Base-by-base conservation (phyloP, 108 stramenopile species). In the Tribonema minus region DNA sequence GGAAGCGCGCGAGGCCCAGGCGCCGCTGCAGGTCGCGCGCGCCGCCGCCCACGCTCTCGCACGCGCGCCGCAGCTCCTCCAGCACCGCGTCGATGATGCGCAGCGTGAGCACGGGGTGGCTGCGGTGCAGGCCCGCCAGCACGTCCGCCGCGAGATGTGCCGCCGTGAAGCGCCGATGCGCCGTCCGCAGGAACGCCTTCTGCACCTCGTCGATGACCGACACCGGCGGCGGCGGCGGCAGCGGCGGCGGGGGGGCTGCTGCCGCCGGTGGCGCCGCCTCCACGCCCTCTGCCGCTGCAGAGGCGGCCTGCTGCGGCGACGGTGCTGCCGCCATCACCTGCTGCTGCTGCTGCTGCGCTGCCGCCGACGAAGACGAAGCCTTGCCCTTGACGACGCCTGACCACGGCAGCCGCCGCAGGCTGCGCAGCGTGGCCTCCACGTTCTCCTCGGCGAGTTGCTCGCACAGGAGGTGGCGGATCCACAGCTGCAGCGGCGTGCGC, bases 51-150 rank as follows among this genome's bases (percentile, higher is more conserved):
- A 12, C 61, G 27, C 4, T 9, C 58, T 94, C 93, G 20, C 95
- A 81, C 60, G 88, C 90, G 89, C 90, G 88, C 61, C 92, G 89
- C 32, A 97, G 83, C 46, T 92, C 93, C 76, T 95, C 96, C 36
- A 95, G 34, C 0, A 95, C 83, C 27, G 74, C 63, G 84, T 97
- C 96, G 2, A 95, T 87, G 64, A 95, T 70, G 39, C 90, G 87
- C 33, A 92, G 85, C 26, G 85, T 80, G 27, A 92, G 87, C 60
- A 34, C 38, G 40, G 68, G 59, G 26, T 81, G 80, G 61, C 82
- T 76, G 32, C 72, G 65, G 1, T 32, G 84, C 33, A 95, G 78
- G 27, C 90, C 92, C 7, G 90, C 87, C 25, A 90, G 89, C 3
- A 93, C 88, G 33, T 89, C 89, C 28, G 94, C 92, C 27, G 92